phyloP scores from a whole-genome alignment of 441 rosid species.

The Monsonia emarginata region DNA sequence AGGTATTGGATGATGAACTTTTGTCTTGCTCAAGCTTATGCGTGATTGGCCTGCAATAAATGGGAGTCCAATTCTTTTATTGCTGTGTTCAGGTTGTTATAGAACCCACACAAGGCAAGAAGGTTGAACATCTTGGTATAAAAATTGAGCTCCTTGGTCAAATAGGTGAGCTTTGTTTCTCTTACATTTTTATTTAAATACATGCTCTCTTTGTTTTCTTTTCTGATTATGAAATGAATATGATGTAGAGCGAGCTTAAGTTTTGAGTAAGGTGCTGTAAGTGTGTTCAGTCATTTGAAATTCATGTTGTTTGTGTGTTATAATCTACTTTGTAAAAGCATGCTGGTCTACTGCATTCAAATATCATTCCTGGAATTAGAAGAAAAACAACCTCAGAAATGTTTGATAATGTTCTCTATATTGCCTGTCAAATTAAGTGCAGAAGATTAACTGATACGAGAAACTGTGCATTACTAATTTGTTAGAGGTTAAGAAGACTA shows the following conservation, averaged over 20 bases:
- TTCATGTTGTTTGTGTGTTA: not conserved
- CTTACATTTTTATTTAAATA: slow-evolving; percentile 10
- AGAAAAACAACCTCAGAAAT: not conserved
- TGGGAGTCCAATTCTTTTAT: slow-evolving; percentile 8
- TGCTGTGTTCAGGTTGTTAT: slow-evolving; percentile 42
- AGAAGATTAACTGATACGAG: not conserved
- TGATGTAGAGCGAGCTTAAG: not conserved
- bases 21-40: not conserved
- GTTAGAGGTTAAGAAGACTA: not conserved
- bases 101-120: slow-evolving; percentile 86
- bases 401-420: not conserved
- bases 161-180: slow-evolving; percentile 48
- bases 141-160: slow-evolving; percentile 97
- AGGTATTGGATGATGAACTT: slow-evolving; percentile 35
- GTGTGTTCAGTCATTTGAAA: not conserved
- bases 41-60: slow-evolving; percentile 3
- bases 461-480: too few species aligned
- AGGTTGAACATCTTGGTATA: slow-evolving; percentile 85
- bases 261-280: not conserved
- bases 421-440: not conserved
- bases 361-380: not conserved
- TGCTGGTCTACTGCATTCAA: not conserved
- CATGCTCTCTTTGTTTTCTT: not conserved
- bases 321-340: not conserved
- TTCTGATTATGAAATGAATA: not conserved